Percentiles rank a stretch among this genome's conserved stretches.
These are phyloP conservation scores for Pseudogymnoascus sp. DNA, from an alignment of 2,329 filamentous ascomycete genomes.

Conservation along the genomic window DNA sequence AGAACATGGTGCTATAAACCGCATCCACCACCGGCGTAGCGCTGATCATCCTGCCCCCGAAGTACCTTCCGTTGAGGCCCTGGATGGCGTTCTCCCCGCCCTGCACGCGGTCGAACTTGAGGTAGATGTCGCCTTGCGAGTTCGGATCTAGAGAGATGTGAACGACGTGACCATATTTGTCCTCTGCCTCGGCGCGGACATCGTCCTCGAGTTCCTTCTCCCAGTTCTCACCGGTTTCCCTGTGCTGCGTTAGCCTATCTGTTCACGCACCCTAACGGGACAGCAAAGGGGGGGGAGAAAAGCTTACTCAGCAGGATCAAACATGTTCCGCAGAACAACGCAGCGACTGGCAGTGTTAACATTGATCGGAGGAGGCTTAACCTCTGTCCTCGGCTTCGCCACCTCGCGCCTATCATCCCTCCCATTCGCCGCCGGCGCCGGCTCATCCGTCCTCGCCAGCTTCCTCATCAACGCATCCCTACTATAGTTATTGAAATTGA, in stretches of 20 bases:
- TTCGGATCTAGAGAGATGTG: constrained; percentile 94
- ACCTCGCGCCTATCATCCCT: constrained; percentile 57
- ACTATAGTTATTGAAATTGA: constrained; percentile 99
- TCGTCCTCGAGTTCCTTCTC: constrained; percentile 91
- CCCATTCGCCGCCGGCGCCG: constrained; percentile 48
- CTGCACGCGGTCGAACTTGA: constrained; percentile 94
- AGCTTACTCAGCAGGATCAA: constrained; percentile 81
- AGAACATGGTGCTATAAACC: constrained; percentile 96
- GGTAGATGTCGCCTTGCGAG: constrained; percentile 90
- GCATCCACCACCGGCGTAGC: constrained; percentile 95
- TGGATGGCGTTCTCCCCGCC: constrained; percentile 97
- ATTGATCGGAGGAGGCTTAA: constrained; percentile 70
- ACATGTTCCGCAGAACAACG: constrained; percentile 92
- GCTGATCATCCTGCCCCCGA: constrained; percentile 86
- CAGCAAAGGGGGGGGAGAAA: background rate
- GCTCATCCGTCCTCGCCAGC: constrained; percentile 89
- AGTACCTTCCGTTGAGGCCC: constrained; percentile 92
- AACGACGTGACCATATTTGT: constrained; percentile 94
- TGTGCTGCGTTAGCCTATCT: constrained; percentile 35
- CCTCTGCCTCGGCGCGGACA: constrained; percentile 83
- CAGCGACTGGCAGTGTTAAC: constrained; percentile 91
- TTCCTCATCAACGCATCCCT: constrained; percentile 98
- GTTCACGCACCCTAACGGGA: background rate
- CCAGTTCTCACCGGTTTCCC: constrained; percentile 81
- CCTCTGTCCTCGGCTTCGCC: constrained; percentile 69